phyloP scores from a whole-genome alignment of 2,329 filamentous ascomycete genomes.

The Aspergillus floridensis region DNA sequence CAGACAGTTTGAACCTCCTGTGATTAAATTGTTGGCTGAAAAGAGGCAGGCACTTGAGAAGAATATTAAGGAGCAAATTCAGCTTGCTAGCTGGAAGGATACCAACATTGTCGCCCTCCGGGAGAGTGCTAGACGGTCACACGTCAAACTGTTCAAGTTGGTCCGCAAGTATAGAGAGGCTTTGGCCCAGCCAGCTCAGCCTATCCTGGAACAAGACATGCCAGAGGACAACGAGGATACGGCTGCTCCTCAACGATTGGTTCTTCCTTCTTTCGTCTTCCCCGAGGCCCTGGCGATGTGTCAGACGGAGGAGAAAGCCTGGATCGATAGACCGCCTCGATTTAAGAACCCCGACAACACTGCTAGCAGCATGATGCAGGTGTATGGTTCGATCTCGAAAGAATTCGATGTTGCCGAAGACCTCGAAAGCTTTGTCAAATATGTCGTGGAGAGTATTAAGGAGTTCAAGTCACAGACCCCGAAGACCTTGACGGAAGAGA shows the following conservation, averaged over 20 bases:
- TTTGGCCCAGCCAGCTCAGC: conserved; percentile 71
- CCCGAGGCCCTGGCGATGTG: conserved; percentile 35
- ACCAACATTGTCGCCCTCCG: conserved; percentile 87
- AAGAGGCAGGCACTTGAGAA: conserved; percentile 79
- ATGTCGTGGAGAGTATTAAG: conserved; percentile 65
- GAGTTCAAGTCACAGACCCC: conserved; percentile 84
- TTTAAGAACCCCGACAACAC: conserved; percentile 70
- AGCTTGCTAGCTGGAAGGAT: conserved; percentile 96
- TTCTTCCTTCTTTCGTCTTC: conserved; percentile 21
- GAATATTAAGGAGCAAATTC: conserved; percentile 86
- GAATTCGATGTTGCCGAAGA: conserved; percentile 57
- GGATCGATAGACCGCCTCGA: conserved; percentile 56
- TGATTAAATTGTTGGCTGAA: conserved; percentile 63
- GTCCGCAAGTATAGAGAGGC: conserved; percentile 84
- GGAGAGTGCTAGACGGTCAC: conserved; percentile 85
- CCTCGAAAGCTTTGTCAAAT: conserved; percentile 66
- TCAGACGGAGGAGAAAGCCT: conserved; percentile 27
- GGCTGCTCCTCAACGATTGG: conserved; percentile 9
- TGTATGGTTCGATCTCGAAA: conserved; percentile 54
- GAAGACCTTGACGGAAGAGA: conserved; percentile 75
- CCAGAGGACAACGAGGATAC: conserved; percentile 35
- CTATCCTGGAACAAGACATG: conserved; percentile 46
- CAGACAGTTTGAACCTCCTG: conserved; percentile 64
- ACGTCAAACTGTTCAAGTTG: conserved; percentile 86
- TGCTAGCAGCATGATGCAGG: conserved; percentile 68